Conservation (phyloP, 2,329 filamentous ascomycete genomes). For the Pseudopyricularia cyperi region DNA sequence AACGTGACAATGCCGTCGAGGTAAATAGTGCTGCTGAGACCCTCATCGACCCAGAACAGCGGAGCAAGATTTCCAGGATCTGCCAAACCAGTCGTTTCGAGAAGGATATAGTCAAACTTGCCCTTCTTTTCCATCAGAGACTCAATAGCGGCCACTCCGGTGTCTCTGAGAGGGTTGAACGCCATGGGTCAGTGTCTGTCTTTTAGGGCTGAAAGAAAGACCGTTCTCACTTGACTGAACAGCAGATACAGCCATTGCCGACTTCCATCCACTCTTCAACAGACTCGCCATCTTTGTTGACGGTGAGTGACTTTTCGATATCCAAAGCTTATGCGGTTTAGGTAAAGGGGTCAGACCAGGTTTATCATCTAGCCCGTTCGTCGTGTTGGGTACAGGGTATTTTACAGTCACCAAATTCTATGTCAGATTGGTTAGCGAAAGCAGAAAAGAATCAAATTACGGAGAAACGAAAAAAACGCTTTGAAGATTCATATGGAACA, state of each 20-base stretch:
- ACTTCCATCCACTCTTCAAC: slow-evolving; percentile 93
- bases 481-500: no score
- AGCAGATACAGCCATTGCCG: slow-evolving; percentile 95
- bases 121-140: slow-evolving; percentile 89
- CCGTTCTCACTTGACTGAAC: slow-evolving; percentile 68
- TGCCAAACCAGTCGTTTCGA: slow-evolving; percentile 90
- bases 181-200: background rate
- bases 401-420: slow-evolving; percentile 53
- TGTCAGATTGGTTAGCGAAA: background rate
- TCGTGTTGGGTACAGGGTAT: slow-evolving; percentile 2
- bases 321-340: slow-evolving; percentile 53
- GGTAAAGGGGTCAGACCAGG: slow-evolving; percentile 7
- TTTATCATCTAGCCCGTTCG: background rate
- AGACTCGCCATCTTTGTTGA: slow-evolving; percentile 70
- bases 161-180: slow-evolving; percentile 44
- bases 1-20: slow-evolving; percentile 93
- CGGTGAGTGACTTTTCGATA: slow-evolving; percentile 89
- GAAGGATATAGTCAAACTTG: slow-evolving; percentile 90
- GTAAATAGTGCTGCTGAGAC: slow-evolving; percentile 87
- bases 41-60: slow-evolving; percentile 95
- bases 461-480: no score
- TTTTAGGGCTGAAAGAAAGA: background rate
- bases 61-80: slow-evolving; percentile 94
- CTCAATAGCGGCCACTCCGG: slow-evolving; percentile 88
- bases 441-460: background rate